Conservation (phyloP, 2,329 filamentous ascomycete species). For the Arthrobotrys sinensis region DNA sequence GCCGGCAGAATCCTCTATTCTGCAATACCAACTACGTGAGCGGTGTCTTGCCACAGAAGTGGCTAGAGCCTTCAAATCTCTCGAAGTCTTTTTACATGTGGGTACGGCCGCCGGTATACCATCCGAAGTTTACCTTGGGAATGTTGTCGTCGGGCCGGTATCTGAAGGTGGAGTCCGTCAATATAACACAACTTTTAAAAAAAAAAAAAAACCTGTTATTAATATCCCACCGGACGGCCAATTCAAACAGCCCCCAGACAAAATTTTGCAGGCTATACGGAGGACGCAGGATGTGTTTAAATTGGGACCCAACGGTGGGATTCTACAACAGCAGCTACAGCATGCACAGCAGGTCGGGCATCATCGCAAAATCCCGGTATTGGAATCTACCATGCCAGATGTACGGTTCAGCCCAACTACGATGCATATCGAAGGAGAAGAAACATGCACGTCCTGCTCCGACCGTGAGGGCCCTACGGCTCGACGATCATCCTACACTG, state of each 20-base stretch:
- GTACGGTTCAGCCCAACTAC: too few relatives aligned
- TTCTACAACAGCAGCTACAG: too few relatives aligned
- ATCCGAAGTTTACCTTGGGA: not conserved
- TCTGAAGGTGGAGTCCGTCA: not conserved
- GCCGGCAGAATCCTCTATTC: slow-evolving; percentile 6
- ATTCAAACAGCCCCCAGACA: not conserved
- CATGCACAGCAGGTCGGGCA: too few relatives aligned
- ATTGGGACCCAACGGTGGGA: not conserved
- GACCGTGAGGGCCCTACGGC: too few relatives aligned
- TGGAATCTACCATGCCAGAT: too few relatives aligned
- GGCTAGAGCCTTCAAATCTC: not conserved
- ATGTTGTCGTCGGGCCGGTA: slow-evolving; percentile 18
- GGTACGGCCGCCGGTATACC: slow-evolving; percentile 20
- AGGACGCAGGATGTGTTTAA: not conserved
- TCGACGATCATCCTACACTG: too few relatives aligned
- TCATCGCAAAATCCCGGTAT: too few relatives aligned
- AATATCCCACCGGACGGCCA: not conserved
- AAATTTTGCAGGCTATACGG: not conserved
- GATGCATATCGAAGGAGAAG: too few relatives aligned
- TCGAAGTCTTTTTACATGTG: slow-evolving; percentile 20
- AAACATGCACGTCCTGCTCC: too few relatives aligned
- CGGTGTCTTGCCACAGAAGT: slow-evolving; percentile 6
- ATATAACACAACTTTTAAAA: not conserved
- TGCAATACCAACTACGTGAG: not conserved
- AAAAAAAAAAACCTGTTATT: not conserved